Percentiles rank a stretch among this genome's conserved stretches.
phyloP scores from a whole-genome alignment of 2,329 filamentous ascomycete species.

The Calonectria pauciramosa region DNA sequence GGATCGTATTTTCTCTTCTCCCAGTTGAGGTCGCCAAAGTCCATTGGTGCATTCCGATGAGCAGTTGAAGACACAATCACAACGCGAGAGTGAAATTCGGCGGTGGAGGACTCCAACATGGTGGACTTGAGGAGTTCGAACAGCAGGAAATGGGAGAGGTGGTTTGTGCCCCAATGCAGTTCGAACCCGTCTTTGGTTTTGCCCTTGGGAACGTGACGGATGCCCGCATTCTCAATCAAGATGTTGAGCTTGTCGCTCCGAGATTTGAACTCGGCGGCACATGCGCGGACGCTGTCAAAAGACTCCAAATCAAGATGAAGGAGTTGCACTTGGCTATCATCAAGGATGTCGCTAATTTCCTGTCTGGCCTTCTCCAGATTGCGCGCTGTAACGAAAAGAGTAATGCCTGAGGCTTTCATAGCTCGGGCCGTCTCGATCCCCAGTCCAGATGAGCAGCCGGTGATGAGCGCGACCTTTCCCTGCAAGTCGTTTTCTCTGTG shows the following conservation, averaged over 20 bases:
- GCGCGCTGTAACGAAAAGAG: conserved; percentile 43
- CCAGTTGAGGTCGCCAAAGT: conserved; percentile 41
- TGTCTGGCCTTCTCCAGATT: conserved; percentile 41
- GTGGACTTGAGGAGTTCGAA: conserved; percentile 56
- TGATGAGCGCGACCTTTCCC: conserved; percentile 58
- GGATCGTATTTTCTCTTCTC: conserved; percentile 44
- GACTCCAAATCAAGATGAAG: conserved; percentile 45
- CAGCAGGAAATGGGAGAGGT: conserved; percentile 59
- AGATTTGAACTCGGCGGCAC: conserved; percentile 35
- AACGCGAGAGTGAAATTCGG: conserved; percentile 46
- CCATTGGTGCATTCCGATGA: conserved; percentile 28
- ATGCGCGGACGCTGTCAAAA: conserved; percentile 42
- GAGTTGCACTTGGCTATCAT: conserved; percentile 32
- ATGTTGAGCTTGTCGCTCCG: conserved; percentile 46
- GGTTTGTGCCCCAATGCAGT: conserved; percentile 58
- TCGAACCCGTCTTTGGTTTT: conserved; percentile 57
- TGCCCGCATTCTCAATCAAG: conserved; percentile 61
- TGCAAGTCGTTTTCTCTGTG: conserved; percentile 47
- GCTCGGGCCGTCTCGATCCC: conserved; percentile 61
- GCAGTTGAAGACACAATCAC: conserved; percentile 48
- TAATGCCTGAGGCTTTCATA: conserved; percentile 53
- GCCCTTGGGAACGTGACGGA: conserved; percentile 53
- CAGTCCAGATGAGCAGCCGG: conserved; percentile 58
- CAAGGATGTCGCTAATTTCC: conserved; percentile 33
- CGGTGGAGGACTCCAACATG: conserved; percentile 48